Base-by-base conservation (phyloP, 2,329 filamentous ascomycete species). In the Diaporthe nobilis region DNA sequence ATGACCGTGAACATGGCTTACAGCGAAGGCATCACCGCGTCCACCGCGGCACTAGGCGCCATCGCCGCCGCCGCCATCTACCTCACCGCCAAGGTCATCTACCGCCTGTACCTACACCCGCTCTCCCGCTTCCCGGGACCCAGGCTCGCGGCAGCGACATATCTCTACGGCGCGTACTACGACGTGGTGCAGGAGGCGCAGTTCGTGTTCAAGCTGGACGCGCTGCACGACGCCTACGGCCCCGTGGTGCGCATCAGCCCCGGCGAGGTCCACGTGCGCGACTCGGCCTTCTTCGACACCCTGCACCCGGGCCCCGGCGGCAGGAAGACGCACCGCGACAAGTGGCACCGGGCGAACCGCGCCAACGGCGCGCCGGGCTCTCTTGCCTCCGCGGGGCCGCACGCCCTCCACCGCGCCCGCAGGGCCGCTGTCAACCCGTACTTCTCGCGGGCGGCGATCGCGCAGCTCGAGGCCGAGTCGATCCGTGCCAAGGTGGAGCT, bases 201-300 rank as follows among this genome's bases (percentile, higher is more conserved):
- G 13, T 68, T 51, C 31, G 44, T 51, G 10, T 68, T 68, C 63
- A 68, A 51, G 63, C 22, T 68, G 6, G 13, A 3, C 44, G 20
- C 25, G 12, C 63, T 74, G 39, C 72, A 74, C 55, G 61, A 74
- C n/a, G 10, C 13, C 2, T 70, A 70, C 31, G 72, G 72, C 39
- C 72, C 72, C 7, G 67, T 71, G 17, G 61, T 74, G 17, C 72
- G 72, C 28, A 71, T 71, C 55, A 74, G 51, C 44, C 72, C 72
- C 10, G 51, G 57, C n/a, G 72, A 74, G 63, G 17, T 74, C 25
- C 72, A 74, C 22, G 63, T 65, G 13, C 63, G 39, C 25, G 72
- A 74, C 49, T 42, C 53, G 1, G 31, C 3, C 31, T 70, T 70
- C 61, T 58, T 74, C 20, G 61, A 74, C 25, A 28, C 39, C n/a